These are phyloP conservation scores for Aaosphaeria pasadenensis DNA, from an alignment of 2,329 filamentous ascomycete species.

Conservation along the genomic window DNA sequence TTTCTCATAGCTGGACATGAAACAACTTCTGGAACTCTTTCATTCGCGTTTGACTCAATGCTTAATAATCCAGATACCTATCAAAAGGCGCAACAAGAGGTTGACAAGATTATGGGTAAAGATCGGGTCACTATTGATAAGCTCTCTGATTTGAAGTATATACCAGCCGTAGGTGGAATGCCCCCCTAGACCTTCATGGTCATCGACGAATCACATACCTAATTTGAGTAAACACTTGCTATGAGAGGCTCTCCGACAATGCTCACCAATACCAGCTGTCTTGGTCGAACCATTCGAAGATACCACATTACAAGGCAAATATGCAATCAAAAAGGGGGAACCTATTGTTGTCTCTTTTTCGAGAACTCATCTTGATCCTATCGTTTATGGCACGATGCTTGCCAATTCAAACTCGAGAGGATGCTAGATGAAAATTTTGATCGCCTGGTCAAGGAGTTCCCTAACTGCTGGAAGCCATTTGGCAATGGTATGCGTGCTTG, in stretches of 20 bases:
- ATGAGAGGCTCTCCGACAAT: conserved; percentile 55
- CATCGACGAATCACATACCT: too few species aligned
- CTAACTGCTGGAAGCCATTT: conserved; percentile 52
- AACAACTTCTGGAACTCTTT: conserved; percentile 37
- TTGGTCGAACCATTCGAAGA: conserved; percentile 29
- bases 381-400: conserved; percentile 45
- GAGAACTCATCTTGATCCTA: conserved; percentile 41
- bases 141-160: conserved; percentile 53
- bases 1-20: conserved; percentile 58
- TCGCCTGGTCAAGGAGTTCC: conserved; percentile 35
- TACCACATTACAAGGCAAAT: conserved; percentile 36
- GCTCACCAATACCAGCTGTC: conserved; percentile 54
- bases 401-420: conserved; percentile 46
- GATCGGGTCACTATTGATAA: conserved; percentile 46
- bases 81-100: conserved; percentile 51
- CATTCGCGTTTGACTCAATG: conserved; percentile 51
- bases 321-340: conserved; percentile 31
- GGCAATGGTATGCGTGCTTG: conserved; percentile 53
- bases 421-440: conserved; percentile 46
- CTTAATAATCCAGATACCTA: conserved; percentile 51
- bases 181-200: too few species aligned
- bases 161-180: too few species aligned
- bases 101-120: conserved; percentile 51
- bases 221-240: conserved; percentile 30
- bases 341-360: conserved; percentile 29